These are phyloP conservation scores for Blastobotrys ciferrii DNA, from an alignment of 1,139 yeast genomes.

Conservation along the genomic window DNA sequence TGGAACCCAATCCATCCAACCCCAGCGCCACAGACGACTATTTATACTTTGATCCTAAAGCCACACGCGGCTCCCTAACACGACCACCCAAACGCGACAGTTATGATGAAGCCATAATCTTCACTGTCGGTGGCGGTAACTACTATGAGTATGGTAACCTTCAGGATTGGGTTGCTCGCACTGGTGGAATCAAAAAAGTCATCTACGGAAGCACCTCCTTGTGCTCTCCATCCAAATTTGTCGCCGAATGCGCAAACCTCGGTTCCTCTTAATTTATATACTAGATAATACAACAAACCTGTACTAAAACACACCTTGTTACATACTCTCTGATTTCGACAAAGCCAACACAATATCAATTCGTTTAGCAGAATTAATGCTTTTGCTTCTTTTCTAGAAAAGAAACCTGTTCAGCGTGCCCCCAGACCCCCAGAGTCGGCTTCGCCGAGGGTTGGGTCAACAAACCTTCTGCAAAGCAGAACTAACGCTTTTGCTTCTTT, in stretches of 20 bases:
- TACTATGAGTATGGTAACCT: conserved; percentile 90
- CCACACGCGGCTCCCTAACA: conserved; percentile 82
- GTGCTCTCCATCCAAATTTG: conserved; percentile 71
- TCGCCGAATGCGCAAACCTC: conserved; percentile 65
- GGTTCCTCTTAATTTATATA: conserved; percentile 36
- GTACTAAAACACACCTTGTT: background rate
- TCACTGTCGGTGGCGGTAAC: conserved; percentile 96
- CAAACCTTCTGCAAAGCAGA: too few species aligned
- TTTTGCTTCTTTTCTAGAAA: too few species aligned
- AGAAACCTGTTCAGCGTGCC: too few species aligned
- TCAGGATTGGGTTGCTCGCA: conserved; percentile 73
- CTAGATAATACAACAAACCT: background rate
- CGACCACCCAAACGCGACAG: conserved; percentile 84
- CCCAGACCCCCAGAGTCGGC: too few species aligned
- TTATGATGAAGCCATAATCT: conserved; percentile 79
- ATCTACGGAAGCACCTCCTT: conserved; percentile 87
- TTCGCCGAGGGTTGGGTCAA: too few species aligned
- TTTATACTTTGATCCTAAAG: conserved; percentile 82
- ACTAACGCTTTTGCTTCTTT: too few species aligned
- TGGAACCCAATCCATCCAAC: conserved; percentile 76
- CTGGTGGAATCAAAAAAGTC: conserved; percentile 45
- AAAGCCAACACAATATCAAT: too few species aligned
- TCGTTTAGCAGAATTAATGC: too few species aligned
- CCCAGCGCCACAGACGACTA: conserved; percentile 72
- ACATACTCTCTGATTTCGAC: too few species aligned